Conservation (phyloP, 2,329 filamentous ascomycete species). For the Hymenoscyphus repandus region DNA sequence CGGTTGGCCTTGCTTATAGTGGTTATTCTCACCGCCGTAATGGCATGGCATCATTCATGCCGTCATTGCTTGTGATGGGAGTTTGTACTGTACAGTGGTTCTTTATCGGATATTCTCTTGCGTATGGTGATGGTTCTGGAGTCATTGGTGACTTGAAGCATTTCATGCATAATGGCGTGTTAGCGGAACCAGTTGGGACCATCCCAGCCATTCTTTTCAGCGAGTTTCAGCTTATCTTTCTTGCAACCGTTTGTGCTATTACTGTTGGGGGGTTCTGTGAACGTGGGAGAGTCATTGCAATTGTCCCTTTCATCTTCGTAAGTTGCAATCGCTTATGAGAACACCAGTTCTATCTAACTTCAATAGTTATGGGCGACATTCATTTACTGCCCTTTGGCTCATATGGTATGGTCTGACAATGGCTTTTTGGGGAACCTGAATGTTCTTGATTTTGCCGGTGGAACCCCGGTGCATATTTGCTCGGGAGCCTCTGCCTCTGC, state of each 20-base stretch:
- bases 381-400: constrained; percentile 69
- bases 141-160: constrained; percentile 59
- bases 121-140: constrained; percentile 52
- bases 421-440: constrained; percentile 67
- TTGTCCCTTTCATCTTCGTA: constrained; percentile 63
- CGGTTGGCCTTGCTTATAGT: constrained; percentile 60
- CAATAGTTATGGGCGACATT: constrained; percentile 55
- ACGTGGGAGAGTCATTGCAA: constrained; percentile 56
- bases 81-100: constrained; percentile 50
- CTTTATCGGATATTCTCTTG: constrained; percentile 59
- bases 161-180: constrained; percentile 54
- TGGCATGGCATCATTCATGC: constrained; percentile 57
- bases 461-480: constrained; percentile 70
- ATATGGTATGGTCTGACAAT: constrained; percentile 72
- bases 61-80: constrained; percentile 51
- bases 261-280: constrained; percentile 53
- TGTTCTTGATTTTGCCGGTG: constrained; percentile 69
- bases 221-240: constrained; percentile 60
- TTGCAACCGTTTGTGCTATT: constrained; percentile 46
- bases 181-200: constrained; percentile 52
- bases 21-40: constrained; percentile 58
- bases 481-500: constrained; percentile 68
- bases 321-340: constrained; percentile 7
- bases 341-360: neutral
- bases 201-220: constrained; percentile 62